Conservation (phyloP, 2,329 filamentous ascomycete genomes). For the Stagonosporopsis rhizophila region DNA sequence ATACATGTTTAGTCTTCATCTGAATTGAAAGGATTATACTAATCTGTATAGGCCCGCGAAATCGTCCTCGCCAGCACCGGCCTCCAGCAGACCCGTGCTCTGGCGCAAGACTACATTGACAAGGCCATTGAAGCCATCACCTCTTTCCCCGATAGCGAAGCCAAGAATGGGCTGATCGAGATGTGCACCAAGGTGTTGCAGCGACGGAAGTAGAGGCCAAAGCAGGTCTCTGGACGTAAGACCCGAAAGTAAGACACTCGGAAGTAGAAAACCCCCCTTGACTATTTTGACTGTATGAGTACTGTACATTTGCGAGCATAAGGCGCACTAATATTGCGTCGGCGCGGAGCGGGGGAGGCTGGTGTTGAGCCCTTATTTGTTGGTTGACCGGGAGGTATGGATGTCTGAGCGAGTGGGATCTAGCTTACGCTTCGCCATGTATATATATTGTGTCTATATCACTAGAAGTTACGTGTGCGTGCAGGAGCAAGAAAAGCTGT, state of each 20-base stretch:
- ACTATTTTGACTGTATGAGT: constrained; percentile 3
- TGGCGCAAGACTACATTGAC: constrained; percentile 90
- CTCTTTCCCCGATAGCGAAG: constrained; percentile 89
- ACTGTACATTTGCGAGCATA: constrained; percentile 18
- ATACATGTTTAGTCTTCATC: too few species aligned
- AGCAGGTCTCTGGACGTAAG: too few species aligned
- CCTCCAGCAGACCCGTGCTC: constrained; percentile 86
- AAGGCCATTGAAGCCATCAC: constrained; percentile 86
- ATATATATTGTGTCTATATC: constrained; percentile 8
- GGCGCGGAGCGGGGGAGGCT: not conserved
- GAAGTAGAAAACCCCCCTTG: not conserved
- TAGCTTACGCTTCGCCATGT: not conserved
- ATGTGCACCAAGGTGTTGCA: constrained; percentile 94
- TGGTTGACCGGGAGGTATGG: not conserved
- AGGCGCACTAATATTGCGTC: not conserved
- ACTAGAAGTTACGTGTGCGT: not conserved
- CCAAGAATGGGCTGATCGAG: constrained; percentile 87
- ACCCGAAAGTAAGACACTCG: not conserved
- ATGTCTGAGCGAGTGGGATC: not conserved
- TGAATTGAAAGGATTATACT: constrained; percentile 20
- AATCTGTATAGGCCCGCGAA: constrained; percentile 74
- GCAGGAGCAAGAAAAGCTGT: not conserved
- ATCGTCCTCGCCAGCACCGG: constrained; percentile 84
- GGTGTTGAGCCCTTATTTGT: not conserved
- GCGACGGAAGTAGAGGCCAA: constrained; percentile 72